Evolutionary conservation across 2,329 filamentous ascomycete species (phyloP).

Genomic region (Ophiocordyceps sinensis): DNA sequence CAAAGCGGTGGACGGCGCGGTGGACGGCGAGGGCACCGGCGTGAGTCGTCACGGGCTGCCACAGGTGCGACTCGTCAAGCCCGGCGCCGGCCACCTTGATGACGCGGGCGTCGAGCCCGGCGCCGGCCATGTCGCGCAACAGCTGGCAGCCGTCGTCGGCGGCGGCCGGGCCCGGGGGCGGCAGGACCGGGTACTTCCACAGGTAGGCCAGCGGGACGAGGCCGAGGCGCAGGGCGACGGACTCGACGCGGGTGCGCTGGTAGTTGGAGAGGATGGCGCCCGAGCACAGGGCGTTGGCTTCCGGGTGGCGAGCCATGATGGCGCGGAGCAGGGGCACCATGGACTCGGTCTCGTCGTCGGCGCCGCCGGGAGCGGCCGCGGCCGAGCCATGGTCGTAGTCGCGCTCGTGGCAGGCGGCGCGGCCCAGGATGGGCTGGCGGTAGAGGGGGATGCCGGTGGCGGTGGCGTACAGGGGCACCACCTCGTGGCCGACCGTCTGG

Average conservation of each 20-base stretch:
- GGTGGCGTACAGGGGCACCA: conserved; percentile 71
- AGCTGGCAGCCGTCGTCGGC: conserved; percentile 36
- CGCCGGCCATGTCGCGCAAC: conserved; percentile 65
- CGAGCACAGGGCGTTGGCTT: conserved; percentile 73
- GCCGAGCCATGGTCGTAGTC: conserved; percentile 53
- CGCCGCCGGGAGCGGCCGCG: not conserved
- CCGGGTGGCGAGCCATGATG: conserved; percentile 55
- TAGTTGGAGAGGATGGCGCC: conserved; percentile 93
- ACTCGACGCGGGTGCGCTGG: conserved; percentile 91
- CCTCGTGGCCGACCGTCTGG: conserved; percentile 82
- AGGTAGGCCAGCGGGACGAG: conserved; percentile 73
- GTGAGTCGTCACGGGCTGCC: conserved; percentile 58
- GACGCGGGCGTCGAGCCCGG: conserved; percentile 74
- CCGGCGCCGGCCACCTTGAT: conserved; percentile 92
- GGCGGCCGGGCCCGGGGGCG: conserved; percentile 22
- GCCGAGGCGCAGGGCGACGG: conserved; percentile 71
- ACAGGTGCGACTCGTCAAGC: conserved; percentile 66
- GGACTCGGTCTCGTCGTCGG: conserved; percentile 75
- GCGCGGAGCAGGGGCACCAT: conserved; percentile 59
- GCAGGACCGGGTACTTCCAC: conserved; percentile 78
- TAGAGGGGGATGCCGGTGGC: conserved; percentile 76
- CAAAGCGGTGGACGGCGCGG: conserved; percentile 51
- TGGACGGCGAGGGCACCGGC: conserved; percentile 31
- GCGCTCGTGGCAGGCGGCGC: conserved; percentile 52
- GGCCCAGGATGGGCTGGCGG: conserved; percentile 60